Evolutionary conservation across 1,284 basidiomycete species (phyloP).

Genomic region (Ceratobasidium sp.): DNA sequence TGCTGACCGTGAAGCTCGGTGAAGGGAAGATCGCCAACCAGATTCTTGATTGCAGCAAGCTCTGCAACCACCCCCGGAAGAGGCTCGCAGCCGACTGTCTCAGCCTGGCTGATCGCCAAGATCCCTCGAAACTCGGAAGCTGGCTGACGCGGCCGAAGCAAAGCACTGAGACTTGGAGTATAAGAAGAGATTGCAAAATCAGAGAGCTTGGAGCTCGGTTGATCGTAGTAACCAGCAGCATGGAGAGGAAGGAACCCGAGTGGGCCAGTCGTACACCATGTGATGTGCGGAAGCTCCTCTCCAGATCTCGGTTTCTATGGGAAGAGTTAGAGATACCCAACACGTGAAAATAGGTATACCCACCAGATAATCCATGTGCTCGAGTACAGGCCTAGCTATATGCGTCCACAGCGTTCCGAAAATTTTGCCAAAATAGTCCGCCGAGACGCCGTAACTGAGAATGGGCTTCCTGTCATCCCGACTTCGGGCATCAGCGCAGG

Average conservation of each 20-base stretch:
- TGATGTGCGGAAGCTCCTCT: constrained; percentile 47
- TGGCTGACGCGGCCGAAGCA: not conserved
- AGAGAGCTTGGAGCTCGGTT: constrained; percentile 28
- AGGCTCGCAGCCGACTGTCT: not conserved
- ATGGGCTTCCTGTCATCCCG: not conserved
- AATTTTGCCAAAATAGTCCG: not conserved
- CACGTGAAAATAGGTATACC: not conserved
- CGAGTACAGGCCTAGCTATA: constrained; percentile 33
- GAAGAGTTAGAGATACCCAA: not conserved
- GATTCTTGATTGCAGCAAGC: not conserved
- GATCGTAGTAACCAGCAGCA: constrained; percentile 50
- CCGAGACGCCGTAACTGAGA: not conserved
- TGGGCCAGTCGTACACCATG: constrained; percentile 54
- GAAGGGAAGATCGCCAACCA: not conserved
- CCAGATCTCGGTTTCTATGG: not conserved
- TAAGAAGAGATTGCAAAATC: constrained; percentile 50
- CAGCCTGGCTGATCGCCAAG: not conserved
- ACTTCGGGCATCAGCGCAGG: not conserved
- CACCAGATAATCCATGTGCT: constrained; percentile 2
- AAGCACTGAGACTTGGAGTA: constrained; percentile 48
- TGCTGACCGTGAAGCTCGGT: not conserved
- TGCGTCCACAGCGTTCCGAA: constrained; percentile 29
- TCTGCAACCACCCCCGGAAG: not conserved
- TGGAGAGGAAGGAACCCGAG: constrained; percentile 53
- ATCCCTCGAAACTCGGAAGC: not conserved